These are phyloP conservation scores for Nakazawaea ernobii DNA, from an alignment of 805 yeast species.

Conservation along the genomic window DNA sequence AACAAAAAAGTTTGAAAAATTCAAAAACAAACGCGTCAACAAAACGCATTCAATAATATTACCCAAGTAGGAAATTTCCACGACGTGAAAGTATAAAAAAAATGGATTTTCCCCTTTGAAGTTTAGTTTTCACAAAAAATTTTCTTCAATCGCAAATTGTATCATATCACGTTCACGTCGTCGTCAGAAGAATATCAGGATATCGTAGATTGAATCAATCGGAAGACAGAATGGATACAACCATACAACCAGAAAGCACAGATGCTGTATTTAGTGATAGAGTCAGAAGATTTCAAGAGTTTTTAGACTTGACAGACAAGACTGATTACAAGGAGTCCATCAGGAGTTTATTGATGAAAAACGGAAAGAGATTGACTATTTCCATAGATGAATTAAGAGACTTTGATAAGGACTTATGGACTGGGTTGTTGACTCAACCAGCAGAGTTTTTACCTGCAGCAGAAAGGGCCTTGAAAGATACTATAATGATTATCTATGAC, in stretches of 20 bases:
- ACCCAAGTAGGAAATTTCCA: constrained; percentile 1
- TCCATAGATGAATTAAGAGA: constrained; percentile 85
- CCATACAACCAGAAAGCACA: constrained; percentile 18
- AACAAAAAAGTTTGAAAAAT: too few species aligned
- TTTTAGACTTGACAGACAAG: constrained; percentile 50
- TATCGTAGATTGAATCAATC: too few species aligned
- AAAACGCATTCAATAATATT: constrained; percentile 3
- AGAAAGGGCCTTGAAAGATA: constrained; percentile 78
- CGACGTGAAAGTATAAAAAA: neutral
- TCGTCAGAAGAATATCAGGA: constrained; percentile 16
- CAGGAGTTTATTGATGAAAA: constrained; percentile 64
- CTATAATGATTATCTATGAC: constrained; percentile 69
- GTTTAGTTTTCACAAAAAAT: neutral
- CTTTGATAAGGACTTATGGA: constrained; percentile 74
- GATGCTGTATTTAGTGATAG: constrained; percentile 64
- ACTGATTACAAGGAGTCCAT: constrained; percentile 67
- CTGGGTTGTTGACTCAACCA: constrained; percentile 68
- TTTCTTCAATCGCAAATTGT: constrained; percentile 7
- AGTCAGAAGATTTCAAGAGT: constrained; percentile 83
- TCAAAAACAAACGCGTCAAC: neutral
- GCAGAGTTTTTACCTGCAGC: constrained; percentile 86
- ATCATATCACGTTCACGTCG: neutral
- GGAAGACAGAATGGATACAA: constrained; percentile 5
- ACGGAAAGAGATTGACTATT: constrained; percentile 60
- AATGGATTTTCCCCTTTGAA: neutral